Evolutionary conservation across 805 yeast genomes (phyloP), one percentile per base, ranked within the genome.

Genomic region (Cyberlindnera euphorbiae): DNA sequence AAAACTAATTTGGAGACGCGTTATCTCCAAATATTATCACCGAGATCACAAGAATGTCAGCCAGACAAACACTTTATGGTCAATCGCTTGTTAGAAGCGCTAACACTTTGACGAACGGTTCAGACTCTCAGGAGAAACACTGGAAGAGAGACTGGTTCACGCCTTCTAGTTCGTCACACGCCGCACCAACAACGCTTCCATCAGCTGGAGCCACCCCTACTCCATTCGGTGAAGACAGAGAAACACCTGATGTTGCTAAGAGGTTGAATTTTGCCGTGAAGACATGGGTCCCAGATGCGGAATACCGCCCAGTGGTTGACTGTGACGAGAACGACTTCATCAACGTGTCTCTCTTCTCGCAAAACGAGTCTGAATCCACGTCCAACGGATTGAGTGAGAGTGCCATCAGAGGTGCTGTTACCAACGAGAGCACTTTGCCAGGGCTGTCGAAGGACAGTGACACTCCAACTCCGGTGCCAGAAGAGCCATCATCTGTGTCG

Each of bases 321-420:
- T 63, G 66, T 11, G 66, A 60, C 15, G 64, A 55, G 8, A 57
- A 53, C 17, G 82, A 77, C 47, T 50, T 62, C 9, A 52, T 77
- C 15, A 71, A 73, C 37, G 57, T 78, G 31, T 54, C 57, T n/a
- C 38, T 49, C 49, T 54, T 41, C 60, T 65, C 54, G 30, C 58
- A 50, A 52, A 32, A 13, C 30, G 21, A 47, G 9, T 5, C 7
- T 19, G 36, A 44, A 4, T 26, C 30, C 13, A 6, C 25, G 16
- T 4, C 35, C 3, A 55, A 49, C 25, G 64, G 60, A 7, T 53
- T 71, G 15, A 61, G 68, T 4, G 70, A 64, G 26, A 69, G 62
- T 19, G 77, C 71, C 38, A 71, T 72, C 28, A 63, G 77, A 49
- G 79, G 75, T 10, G 79, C 79, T 6, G 77, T 71, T 6, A 75